Evolutionary conservation across 106 monocot genomes (phyloP).

Genomic region (Dendrobium officinale): DNA sequence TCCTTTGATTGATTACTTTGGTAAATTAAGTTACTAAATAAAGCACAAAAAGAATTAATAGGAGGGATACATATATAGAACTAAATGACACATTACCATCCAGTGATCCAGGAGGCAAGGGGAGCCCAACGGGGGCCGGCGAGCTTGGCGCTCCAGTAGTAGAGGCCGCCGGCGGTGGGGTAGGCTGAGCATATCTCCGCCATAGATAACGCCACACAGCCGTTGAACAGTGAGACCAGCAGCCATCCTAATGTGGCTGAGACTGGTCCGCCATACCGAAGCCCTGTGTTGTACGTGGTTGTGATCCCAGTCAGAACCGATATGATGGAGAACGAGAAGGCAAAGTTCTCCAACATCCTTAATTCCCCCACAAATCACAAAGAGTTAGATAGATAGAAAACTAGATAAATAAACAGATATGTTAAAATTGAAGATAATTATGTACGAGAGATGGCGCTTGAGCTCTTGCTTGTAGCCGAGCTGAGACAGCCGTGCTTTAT

Average conservation of each 20-base stretch:
- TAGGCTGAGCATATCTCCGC: constrained; percentile 75
- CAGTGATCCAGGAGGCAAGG: constrained; percentile 62
- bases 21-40: no score
- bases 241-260: constrained; percentile 40
- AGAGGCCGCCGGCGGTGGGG: constrained; percentile 59
- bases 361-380: background rate
- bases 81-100: constrained; percentile 30
- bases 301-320: constrained; percentile 54
- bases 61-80: no score
- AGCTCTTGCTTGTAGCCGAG: constrained; percentile 67
- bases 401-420: background rate
- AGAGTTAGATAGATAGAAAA: no score
- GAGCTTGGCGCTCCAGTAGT: constrained; percentile 66
- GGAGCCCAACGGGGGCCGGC: constrained; percentile 45
- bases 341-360: constrained; percentile 54
- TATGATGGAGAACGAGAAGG: constrained; percentile 61
- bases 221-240: constrained; percentile 28
- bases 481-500: constrained; percentile 29
- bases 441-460: constrained; percentile 52
- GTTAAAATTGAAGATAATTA: background rate
- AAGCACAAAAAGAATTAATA: no score
- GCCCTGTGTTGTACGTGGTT: constrained; percentile 48
- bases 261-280: constrained; percentile 45
- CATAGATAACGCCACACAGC: constrained; percentile 44
- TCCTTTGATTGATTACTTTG: no score